Evolutionary conservation across 495 filamentous ascomycete species (phyloP).

Genomic region (Talaromyces proteolyticus): DNA sequence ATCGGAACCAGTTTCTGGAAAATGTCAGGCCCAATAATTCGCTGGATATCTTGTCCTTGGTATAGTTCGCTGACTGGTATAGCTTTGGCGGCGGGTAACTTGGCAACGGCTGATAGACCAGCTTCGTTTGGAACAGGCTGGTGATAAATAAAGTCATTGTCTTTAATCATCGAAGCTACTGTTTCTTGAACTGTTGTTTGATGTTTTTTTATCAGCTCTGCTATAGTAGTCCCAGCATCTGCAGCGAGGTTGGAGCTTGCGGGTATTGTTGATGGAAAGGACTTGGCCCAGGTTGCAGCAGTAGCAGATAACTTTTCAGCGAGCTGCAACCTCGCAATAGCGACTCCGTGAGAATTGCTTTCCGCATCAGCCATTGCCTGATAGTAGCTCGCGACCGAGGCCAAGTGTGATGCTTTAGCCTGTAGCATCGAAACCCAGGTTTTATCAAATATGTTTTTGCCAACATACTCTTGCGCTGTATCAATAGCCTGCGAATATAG

Average conservation of each 20-base stretch:
- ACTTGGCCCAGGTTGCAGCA: conserved; percentile 68
- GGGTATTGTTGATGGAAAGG: conserved; percentile 74
- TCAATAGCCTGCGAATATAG: conserved; percentile 84
- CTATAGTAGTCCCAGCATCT: conserved; percentile 67
- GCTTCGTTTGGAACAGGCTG: conserved; percentile 84
- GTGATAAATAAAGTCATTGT: conserved; percentile 99
- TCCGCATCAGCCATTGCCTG: conserved; percentile 91
- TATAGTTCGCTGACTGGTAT: conserved; percentile 97
- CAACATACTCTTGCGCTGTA: conserved; percentile 87
- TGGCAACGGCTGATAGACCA: conserved; percentile 71
- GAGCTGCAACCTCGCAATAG: conserved; percentile 76
- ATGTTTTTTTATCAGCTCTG: conserved; percentile 79
- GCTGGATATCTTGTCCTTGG: conserved; percentile 91
- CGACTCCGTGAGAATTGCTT: conserved; percentile 77
- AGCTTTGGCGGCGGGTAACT: conserved; percentile 94
- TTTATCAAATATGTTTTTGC: conserved; percentile 88
- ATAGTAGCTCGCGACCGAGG: conserved; percentile 85
- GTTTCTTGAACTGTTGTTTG: conserved; percentile 74
- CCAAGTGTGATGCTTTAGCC: conserved; percentile 80
- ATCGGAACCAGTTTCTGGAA: conserved; percentile 96
- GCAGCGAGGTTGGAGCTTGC: conserved; percentile 76
- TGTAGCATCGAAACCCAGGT: conserved; percentile 86
- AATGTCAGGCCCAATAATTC: conserved; percentile 94
- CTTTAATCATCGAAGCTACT: conserved; percentile 69
- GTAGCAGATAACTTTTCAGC: conserved; percentile 72